phyloP scores from a whole-genome alignment of 2,329 filamentous ascomycete genomes.

The Biscogniauxia mediterranea region DNA sequence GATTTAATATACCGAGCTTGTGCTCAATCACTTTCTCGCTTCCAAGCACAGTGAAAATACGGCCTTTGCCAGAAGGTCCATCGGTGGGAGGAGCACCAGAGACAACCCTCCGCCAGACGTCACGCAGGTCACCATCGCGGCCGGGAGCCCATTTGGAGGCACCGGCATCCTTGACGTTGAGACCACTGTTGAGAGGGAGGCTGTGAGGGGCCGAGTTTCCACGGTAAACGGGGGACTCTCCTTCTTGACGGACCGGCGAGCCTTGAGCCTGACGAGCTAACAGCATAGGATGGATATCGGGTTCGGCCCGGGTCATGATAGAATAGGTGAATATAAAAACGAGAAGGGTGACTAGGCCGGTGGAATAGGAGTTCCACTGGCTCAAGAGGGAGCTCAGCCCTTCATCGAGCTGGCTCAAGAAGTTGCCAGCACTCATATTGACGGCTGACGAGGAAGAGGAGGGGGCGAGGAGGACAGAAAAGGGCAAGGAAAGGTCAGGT shows the following conservation, averaged over 20 bases:
- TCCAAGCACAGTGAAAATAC: conserved; percentile 77
- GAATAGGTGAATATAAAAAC: conserved; percentile 68
- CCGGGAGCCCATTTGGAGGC: conserved; percentile 81
- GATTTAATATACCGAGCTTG: conserved; percentile 48
- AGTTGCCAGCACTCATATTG: conserved; percentile 44
- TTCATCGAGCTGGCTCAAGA: conserved; percentile 69
- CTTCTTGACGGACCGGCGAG: conserved; percentile 75
- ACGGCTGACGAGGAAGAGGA: background rate
- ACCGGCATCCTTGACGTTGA: conserved; percentile 79
- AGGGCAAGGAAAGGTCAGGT: background rate
- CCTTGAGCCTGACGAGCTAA: conserved; percentile 80
- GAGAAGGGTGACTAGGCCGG: conserved; percentile 65
- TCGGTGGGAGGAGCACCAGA: conserved; percentile 63
- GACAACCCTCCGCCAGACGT: conserved; percentile 79
- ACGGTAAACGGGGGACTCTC: conserved; percentile 82
- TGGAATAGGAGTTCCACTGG: conserved; percentile 82
- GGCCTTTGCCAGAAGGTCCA: conserved; percentile 62
- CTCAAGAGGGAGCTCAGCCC: conserved; percentile 66
- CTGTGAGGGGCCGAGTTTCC: conserved; percentile 83
- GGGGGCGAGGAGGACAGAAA: background rate
- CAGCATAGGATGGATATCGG: conserved; percentile 89
- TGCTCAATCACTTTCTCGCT: conserved; percentile 73
- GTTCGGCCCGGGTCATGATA: conserved; percentile 69
- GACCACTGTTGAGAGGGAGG: conserved; percentile 72
- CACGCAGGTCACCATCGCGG: conserved; percentile 83